Evolutionary conservation across 1,284 basidiomycete species (phyloP), one percentile per base, ranked within the genome.

Genomic region (Cystobasidium sp.): DNA sequence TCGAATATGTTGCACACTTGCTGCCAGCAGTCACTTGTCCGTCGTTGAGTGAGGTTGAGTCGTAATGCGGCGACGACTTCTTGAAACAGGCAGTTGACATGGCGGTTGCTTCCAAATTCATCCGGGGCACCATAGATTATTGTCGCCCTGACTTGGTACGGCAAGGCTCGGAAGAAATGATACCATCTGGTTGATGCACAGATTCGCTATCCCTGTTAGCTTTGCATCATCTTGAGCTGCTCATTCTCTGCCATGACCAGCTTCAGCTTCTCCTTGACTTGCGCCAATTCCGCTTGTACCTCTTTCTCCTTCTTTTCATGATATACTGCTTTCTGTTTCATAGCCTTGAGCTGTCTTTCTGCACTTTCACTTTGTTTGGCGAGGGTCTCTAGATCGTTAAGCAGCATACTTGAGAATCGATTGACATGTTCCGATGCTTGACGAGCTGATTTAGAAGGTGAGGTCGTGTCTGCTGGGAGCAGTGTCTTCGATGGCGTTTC

Each of bases 281-380:
- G 52, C 7, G 51, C 52, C 39, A 65, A 22, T 44, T 65, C 70
- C 14, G 49, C 62, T 44, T 59, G 62, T 18, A 53, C 12, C 8
- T 56, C 62, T 49, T 56, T 55, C 22, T 68, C 66, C 43, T 43
- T 41, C 66, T 68, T 68, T 24, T 68, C 66, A 43, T 68, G 66
- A 55, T 68, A 68, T 3, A 44, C 37, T 18, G 66, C 66, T 43
- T 68, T 68, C 53, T 68, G 66, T 44, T 68, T 68, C 52, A 59
- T 59, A 18, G 70, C 70, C 66, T 73, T 73, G 3, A 73, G 62
- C 53, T 73, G 70, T 44, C 70, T 56, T 55, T 73, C 70, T 12
- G 52, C 14, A 7, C 47, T 39, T 20, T 55, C 70, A 49, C 53
- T 49, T 37, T 65, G 62, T 43, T 66, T 73, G 0, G 47, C 41